Percentiles rank a stretch among this genome's conserved stretches.
phyloP scores from a whole-genome alignment of 2,329 filamentous ascomycete genomes.

The Tolypocladium inflatum region DNA sequence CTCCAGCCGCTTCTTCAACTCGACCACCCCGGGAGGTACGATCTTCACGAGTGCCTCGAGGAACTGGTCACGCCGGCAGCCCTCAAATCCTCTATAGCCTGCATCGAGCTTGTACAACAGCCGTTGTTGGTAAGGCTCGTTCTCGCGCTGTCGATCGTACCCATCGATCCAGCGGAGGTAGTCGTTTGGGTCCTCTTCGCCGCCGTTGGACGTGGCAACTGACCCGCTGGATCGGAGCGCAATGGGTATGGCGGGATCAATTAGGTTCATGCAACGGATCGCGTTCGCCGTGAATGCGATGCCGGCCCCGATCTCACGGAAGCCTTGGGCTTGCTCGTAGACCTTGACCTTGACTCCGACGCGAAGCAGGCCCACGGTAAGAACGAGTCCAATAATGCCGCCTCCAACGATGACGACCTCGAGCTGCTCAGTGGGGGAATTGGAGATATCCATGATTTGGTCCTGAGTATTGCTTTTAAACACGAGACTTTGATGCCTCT shows the following conservation, averaged over 20 bases:
- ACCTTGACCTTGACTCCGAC: conserved; percentile 32
- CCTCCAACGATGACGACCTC: conserved; percentile 38
- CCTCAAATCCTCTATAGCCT: conserved; percentile 20
- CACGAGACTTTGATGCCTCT: neutral
- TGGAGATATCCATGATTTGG: neutral
- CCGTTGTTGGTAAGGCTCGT: neutral
- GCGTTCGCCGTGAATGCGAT: conserved; percentile 42
- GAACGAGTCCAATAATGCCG: conserved; percentile 39
- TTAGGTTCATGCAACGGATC: conserved; percentile 16
- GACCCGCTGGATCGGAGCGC: conserved; percentile 16
- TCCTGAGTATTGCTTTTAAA: too few relatives aligned
- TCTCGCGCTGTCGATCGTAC: neutral
- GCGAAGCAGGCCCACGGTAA: conserved; percentile 35
- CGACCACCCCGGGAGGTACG: conserved; percentile 20
- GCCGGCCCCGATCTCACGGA: conserved; percentile 40
- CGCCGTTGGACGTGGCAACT: conserved; percentile 1
- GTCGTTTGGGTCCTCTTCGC: conserved; percentile 5
- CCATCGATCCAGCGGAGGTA: conserved; percentile 12
- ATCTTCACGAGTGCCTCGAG: conserved; percentile 29
- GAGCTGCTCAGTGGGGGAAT: neutral
- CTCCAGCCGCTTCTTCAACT: conserved; percentile 24
- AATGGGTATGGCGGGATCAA: conserved; percentile 25
- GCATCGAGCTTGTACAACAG: conserved; percentile 6
- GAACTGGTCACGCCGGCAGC: conserved; percentile 22
- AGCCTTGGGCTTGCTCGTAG: conserved; percentile 33